Evolutionary conservation across 75 land plant genomes (phyloP), one percentile per base, ranked within the genome.

Genomic region (Pinus tabuliformis): DNA sequence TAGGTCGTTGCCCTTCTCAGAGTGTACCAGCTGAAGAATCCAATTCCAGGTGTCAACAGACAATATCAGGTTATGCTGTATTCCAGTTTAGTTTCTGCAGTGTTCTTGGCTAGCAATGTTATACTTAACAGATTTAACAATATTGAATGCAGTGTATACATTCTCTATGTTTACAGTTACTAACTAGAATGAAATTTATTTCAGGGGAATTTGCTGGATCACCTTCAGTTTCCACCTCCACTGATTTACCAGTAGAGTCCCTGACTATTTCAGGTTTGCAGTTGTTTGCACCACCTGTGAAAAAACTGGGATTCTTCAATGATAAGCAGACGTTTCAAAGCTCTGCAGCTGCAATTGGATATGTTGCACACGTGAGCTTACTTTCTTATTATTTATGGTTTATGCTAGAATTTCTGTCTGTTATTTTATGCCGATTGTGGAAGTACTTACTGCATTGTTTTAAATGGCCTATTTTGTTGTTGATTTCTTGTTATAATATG

Each of bases 281-380:
- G 58, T 77, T 95, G 59, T 81, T 78, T 57, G 82, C 83, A 72
- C 89, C 89, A 58, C 86, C 91, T 39, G 77, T 86, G 65, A 97
- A 82, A 70, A 87, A 86, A 83, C 74, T 87, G 72, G 87, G 89
- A 39, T 86, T 89, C 76, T 92, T 90, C 78, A 87, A 77, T 82
- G 98, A 95, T 54, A 92, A 93, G 71, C 86, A 87, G 76, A 93
- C 89, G 58, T 64, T 83, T 78, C 94, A 97, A 88, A 89, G 80
- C 73, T 89, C 98, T 74, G 95, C 98, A 76, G 85, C 87, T 78
- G 98, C 91, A 57, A 72, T 95, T 78, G 99, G 99, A 61, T 95
- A 97, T 88, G 96, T 93, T 59, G 96, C 98, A 61, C 98, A 97
- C 87, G 99, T 97, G 78, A 86, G 88, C 20, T 90, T 82, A 71